Evolutionary conservation across 1,284 basidiomycete species (phyloP).

Genomic region (Papiliotrema nemorosa): DNA sequence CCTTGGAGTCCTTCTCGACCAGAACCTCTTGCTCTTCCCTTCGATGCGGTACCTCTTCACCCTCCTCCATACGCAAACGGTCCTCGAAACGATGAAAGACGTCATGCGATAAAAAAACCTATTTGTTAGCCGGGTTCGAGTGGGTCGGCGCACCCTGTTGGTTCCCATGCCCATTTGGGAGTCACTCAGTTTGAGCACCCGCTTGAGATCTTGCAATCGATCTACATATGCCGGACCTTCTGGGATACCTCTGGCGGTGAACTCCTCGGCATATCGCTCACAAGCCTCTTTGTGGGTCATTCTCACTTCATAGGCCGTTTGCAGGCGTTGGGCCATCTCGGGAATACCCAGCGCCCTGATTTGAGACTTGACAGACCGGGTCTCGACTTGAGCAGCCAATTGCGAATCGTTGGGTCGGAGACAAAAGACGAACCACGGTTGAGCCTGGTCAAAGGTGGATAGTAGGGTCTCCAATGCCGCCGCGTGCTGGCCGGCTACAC

Average conservation of each 20-base stretch:
- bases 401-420: slow-evolving; percentile 93
- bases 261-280: slow-evolving; percentile 68
- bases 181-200: slow-evolving; percentile 64
- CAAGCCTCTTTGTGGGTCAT: slow-evolving; percentile 87
- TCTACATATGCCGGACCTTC: slow-evolving; percentile 47
- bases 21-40: slow-evolving; percentile 47
- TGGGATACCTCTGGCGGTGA: slow-evolving; percentile 43
- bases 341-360: slow-evolving; percentile 75
- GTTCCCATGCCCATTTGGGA: slow-evolving; percentile 74
- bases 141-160: slow-evolving; percentile 64
- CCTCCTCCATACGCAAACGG: slow-evolving; percentile 72
- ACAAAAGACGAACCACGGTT: slow-evolving; percentile 89
- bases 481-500: slow-evolving; percentile 84
- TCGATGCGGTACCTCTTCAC: slow-evolving; percentile 71
- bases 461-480: slow-evolving; percentile 79
- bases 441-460: slow-evolving; percentile 82
- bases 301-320: slow-evolving; percentile 68
- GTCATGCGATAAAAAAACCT: slow-evolving; percentile 85
- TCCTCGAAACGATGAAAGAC: slow-evolving; percentile 92
- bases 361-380: slow-evolving; percentile 85
- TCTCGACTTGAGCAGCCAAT: slow-evolving; percentile 88
- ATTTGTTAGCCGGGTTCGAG: not conserved
- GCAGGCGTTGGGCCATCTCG: slow-evolving; percentile 69
- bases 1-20: slow-evolving; percentile 61
- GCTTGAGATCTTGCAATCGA: slow-evolving; percentile 52